A percentile compares a stretch with the other conserved stretches of the same genome.
phyloP scores from a whole-genome alignment of 1,139 yeast species.

The Starmera stellimalicola region DNA sequence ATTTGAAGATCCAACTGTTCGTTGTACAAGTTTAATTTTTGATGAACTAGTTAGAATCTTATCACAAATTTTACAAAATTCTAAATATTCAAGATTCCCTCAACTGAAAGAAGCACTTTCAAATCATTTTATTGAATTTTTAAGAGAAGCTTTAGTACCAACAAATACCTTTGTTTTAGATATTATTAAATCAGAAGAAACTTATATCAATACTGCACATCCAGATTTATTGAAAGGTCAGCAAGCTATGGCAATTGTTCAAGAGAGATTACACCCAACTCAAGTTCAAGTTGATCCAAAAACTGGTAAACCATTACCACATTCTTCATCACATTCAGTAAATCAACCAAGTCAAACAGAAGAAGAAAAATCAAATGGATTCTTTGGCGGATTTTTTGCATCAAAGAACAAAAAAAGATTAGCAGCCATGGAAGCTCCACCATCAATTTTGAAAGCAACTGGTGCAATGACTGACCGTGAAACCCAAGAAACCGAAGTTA shows the following conservation, averaged over 20 bases:
- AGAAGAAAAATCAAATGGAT: constrained; percentile 48
- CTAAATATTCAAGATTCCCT: constrained; percentile 84
- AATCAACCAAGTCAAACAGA: constrained; percentile 31
- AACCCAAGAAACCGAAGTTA: constrained; percentile 93
- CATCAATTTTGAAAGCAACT: constrained; percentile 87
- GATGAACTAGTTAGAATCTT: constrained; percentile 91
- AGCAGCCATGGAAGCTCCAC: constrained; percentile 97
- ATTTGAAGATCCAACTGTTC: constrained; percentile 87
- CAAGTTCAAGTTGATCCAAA: constrained; percentile 85
- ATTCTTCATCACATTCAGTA: too few species aligned
- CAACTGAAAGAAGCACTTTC: constrained; percentile 80
- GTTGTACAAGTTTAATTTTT: constrained; percentile 84
- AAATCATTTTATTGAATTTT: constrained; percentile 67
- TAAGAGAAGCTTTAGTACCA: constrained; percentile 74
- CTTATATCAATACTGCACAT: constrained; percentile 94
- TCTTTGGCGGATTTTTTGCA: constrained; percentile 91
- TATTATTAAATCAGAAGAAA: constrained; percentile 76
- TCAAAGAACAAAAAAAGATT: constrained; percentile 89
- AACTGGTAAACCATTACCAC: constrained; percentile 70
- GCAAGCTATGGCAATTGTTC: constrained; percentile 91
- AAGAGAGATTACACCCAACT: constrained; percentile 83
- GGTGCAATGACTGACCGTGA: constrained; percentile 95
- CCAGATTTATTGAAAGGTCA: constrained; percentile 94
- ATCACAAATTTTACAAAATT: constrained; percentile 73
- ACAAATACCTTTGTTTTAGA: constrained; percentile 81